Percentiles rank a stretch among this genome's conserved stretches.
phyloP scores from a whole-genome alignment of 2,329 filamentous ascomycete species.

The Pseudopyrenochaeta lycopersici region DNA sequence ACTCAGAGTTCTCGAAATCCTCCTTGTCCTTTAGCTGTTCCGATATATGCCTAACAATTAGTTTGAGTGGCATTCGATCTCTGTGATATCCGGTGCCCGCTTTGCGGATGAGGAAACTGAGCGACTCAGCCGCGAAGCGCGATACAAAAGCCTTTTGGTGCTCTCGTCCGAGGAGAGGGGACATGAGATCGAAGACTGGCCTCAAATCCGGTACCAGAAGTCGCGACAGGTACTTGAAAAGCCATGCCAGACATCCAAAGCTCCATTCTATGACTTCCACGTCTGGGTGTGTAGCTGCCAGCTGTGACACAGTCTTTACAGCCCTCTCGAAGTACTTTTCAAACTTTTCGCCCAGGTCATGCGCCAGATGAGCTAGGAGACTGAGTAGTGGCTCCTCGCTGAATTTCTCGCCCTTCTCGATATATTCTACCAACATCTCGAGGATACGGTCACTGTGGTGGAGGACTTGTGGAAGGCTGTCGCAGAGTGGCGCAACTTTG shows the following conservation, averaged over 20 bases:
- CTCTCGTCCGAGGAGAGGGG: constrained; percentile 82
- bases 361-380: constrained; percentile 92
- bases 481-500: constrained; percentile 78
- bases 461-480: constrained; percentile 90
- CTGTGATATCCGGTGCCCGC: constrained; percentile 80
- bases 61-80: constrained; percentile 71
- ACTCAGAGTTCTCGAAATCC: constrained; percentile 69
- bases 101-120: constrained; percentile 94
- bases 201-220: constrained; percentile 85
- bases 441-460: constrained; percentile 90
- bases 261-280: constrained; percentile 97
- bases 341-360: constrained; percentile 86
- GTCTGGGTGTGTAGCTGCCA: constrained; percentile 80
- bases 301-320: constrained; percentile 76
- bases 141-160: constrained; percentile 86
- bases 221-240: constrained; percentile 96
- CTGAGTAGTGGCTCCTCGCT: constrained; percentile 86
- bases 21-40: constrained; percentile 68
- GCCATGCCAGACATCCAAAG: constrained; percentile 90
- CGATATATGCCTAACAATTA: constrained; percentile 76
- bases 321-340: constrained; percentile 85
- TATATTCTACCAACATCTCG: constrained; percentile 76
- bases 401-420: constrained; percentile 78
- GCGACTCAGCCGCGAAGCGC: constrained; percentile 90
- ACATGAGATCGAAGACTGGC: constrained; percentile 83